These are phyloP conservation scores for Ambrosia artemisiifolia DNA, from an alignment of 129 eudicot genomes.

Conservation along the genomic window DNA sequence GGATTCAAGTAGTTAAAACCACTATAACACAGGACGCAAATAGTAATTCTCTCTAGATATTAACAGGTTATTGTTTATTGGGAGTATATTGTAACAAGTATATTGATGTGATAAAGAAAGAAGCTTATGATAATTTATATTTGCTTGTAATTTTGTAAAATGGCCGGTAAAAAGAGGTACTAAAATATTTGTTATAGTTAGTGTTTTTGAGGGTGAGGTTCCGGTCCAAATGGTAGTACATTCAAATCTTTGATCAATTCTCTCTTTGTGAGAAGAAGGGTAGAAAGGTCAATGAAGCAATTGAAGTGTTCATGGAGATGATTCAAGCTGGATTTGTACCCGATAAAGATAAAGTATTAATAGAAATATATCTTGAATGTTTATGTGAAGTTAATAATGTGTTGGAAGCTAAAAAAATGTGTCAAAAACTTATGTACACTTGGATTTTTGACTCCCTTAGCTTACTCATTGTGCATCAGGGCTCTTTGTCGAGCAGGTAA, in stretches of 20 bases:
- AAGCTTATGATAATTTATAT: too few relatives aligned
- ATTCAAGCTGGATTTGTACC: constrained; percentile 46
- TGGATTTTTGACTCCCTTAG: constrained; percentile 54
- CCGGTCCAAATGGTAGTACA: constrained; percentile 56
- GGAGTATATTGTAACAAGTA: too few relatives aligned
- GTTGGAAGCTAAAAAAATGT: constrained; percentile 54
- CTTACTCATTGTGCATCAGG: constrained; percentile 60
- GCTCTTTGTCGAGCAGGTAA: constrained; percentile 76
- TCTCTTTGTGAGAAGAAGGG: constrained; percentile 82
- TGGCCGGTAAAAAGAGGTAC: too few relatives aligned
- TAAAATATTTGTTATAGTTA: too few relatives aligned
- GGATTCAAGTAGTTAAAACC: too few relatives aligned
- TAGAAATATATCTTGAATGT: constrained; percentile 60
- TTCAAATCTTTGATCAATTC: constrained; percentile 62
- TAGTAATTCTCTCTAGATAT: too few relatives aligned
- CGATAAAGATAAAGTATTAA: constrained; percentile 64
- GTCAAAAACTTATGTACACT: constrained; percentile 36
- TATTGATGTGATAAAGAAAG: too few relatives aligned
- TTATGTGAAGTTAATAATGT: constrained; percentile 60
- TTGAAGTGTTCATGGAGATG: constrained; percentile 57
- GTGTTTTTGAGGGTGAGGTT: too few relatives aligned
- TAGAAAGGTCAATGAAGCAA: constrained; percentile 67
- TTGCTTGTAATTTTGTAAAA: too few relatives aligned
- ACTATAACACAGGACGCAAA: too few relatives aligned
- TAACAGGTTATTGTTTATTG: too few relatives aligned